These are phyloP conservation scores for Tricholoma terreum DNA, from an alignment of 768 basidiomycete species.

Conservation along the genomic window DNA sequence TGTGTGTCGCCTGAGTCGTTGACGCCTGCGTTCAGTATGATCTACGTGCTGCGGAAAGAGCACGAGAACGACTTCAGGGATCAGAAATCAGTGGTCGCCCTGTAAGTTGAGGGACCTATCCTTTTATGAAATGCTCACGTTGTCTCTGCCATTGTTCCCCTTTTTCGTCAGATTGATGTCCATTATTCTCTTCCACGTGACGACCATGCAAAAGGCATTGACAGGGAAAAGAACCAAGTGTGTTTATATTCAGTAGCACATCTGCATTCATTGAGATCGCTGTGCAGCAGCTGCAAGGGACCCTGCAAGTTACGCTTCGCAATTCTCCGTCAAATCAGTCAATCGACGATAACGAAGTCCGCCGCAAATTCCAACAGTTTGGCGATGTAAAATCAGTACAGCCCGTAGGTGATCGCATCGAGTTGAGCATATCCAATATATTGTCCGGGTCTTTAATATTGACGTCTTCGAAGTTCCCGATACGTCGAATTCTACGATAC, in stretches of 20 bases:
- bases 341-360: conserved; percentile 83
- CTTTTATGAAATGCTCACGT: conserved; percentile 1
- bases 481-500: conserved; percentile 95
- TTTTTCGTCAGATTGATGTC: conserved; percentile 80
- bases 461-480: conserved; percentile 57
- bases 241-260: conserved; percentile 9
- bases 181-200: conserved; percentile 95
- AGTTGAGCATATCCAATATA: conserved; percentile 37
- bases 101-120: conserved; percentile 50
- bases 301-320: conserved; percentile 73
- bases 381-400: conserved; percentile 86
- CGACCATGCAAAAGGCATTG: conserved; percentile 65
- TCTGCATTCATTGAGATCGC: background rate
- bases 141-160: conserved; percentile 20
- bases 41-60: conserved; percentile 87
- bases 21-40: conserved; percentile 65
- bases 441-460: background rate
- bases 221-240: conserved; percentile 84
- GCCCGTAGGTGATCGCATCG: conserved; percentile 57
- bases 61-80: conserved; percentile 87
- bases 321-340: conserved; percentile 64
- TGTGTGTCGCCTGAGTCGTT: conserved; percentile 7
- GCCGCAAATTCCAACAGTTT: conserved; percentile 81
- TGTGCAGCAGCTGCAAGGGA: conserved; percentile 74
- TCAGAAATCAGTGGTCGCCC: conserved; percentile 85